phyloP scores from a whole-genome alignment of 177 flowering plant genomes.

The Vitis hybrid region DNA sequence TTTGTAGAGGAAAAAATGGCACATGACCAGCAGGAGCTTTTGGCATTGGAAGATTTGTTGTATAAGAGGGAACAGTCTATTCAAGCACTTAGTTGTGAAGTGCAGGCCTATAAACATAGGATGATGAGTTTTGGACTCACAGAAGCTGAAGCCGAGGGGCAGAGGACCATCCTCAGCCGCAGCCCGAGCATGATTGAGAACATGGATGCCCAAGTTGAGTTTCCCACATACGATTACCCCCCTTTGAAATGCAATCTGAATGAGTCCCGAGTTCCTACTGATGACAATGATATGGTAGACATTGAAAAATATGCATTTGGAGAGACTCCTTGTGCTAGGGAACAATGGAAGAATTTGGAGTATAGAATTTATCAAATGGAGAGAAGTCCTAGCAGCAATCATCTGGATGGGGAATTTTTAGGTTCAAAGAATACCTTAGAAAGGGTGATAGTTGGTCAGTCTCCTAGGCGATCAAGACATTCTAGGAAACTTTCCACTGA shows the following conservation, averaged over 20 bases:
- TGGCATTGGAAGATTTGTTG: conserved; percentile 71
- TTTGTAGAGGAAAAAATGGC: conserved; percentile 93
- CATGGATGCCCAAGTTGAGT: conserved; percentile 38
- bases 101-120: conserved; percentile 83
- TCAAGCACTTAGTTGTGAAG: conserved; percentile 72
- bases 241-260: conserved; percentile 67
- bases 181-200: conserved; percentile 37
- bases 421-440: conserved; percentile 53
- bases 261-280: conserved; percentile 38
- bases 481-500: conserved; percentile 56
- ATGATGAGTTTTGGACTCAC: conserved; percentile 85
- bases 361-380: conserved; percentile 66
- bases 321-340: conserved; percentile 54
- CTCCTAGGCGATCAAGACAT: conserved; percentile 62
- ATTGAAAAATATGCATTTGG: conserved; percentile 71
- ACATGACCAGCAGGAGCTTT: conserved; percentile 80
- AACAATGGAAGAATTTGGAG: conserved; percentile 70
- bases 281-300: conserved; percentile 54
- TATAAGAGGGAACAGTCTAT: conserved; percentile 80
- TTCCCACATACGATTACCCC: conserved; percentile 68
- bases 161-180: conserved; percentile 23
- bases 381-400: conserved; percentile 47
- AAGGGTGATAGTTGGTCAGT: conserved; percentile 62
- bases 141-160: conserved; percentile 63
- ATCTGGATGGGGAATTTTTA: conserved; percentile 47